Evolutionary conservation across 805 yeast genomes (phyloP).

Genomic region (Hermanozyma aechmeae): DNA sequence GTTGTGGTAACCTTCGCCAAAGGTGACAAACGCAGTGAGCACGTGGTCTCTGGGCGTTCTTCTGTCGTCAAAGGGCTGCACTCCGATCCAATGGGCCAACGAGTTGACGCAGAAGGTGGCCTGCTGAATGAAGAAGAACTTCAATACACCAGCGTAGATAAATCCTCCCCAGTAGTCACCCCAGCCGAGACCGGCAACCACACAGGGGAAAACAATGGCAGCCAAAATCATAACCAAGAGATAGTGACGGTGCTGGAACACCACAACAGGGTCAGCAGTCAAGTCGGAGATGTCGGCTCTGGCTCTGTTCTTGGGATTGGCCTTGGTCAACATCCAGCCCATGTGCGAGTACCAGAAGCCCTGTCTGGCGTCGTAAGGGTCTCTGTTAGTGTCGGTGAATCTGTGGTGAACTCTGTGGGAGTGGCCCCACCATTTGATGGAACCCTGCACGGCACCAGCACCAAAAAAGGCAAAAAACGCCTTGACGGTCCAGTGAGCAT

Average conservation of each 20-base stretch:
- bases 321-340: conserved; percentile 78
- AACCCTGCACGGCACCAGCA: conserved; percentile 77
- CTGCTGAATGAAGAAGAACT: conserved; percentile 67
- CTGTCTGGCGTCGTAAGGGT: conserved; percentile 77
- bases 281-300: conserved; percentile 76
- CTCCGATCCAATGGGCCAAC: conserved; percentile 80
- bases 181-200: conserved; percentile 19
- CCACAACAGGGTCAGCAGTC: conserved; percentile 67
- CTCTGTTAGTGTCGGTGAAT: conserved; percentile 75
- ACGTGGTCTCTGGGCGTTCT: conserved; percentile 82
- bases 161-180: conserved; percentile 56
- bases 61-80: conserved; percentile 78
- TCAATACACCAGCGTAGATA: conserved; percentile 64
- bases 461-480: conserved; percentile 69
- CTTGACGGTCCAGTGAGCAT: conserved; percentile 51
- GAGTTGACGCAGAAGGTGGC: conserved; percentile 84
- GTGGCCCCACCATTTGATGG: conserved; percentile 86
- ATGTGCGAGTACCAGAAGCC: conserved; percentile 81
- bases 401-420: conserved; percentile 81
- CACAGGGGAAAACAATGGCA: conserved; percentile 58
- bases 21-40: conserved; percentile 71
- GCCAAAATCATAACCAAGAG: conserved; percentile 46
- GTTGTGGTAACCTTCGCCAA: conserved; percentile 86
- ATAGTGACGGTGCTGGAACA: conserved; percentile 78
- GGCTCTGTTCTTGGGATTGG: conserved; percentile 76